These are phyloP conservation scores for Tulasnella sp. DNA, from an alignment of 768 basidiomycete species.

Conservation along the genomic window DNA sequence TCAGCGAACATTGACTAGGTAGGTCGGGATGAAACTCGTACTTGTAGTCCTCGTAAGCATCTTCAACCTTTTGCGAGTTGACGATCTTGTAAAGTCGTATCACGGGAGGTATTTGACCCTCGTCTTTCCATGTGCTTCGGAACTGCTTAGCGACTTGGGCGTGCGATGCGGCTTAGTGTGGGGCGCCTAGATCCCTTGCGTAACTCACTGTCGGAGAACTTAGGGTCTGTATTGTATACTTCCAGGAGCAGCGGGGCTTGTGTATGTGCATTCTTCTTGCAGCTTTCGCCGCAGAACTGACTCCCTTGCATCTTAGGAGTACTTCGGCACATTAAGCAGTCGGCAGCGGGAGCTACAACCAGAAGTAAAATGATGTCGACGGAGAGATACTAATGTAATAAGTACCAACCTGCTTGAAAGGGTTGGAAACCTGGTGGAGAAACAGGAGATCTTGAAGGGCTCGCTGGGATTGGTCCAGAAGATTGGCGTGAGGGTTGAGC, in stretches of 20 bases:
- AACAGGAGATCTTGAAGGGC: background rate
- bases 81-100: background rate
- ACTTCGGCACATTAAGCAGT: background rate
- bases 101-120: background rate
- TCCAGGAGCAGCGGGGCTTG: background rate
- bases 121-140: background rate
- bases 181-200: background rate
- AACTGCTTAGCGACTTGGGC: background rate
- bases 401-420: background rate
- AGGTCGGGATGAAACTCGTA: background rate
- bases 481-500: background rate
- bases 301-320: background rate
- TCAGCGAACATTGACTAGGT: background rate
- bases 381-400: background rate
- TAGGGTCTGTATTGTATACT: background rate
- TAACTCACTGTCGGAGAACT: constrained; percentile 1
- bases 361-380: background rate
- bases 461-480: background rate
- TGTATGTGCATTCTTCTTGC: background rate
- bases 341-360: background rate
- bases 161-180: background rate
- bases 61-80: background rate
- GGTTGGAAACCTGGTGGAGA: background rate
- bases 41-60: background rate
- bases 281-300: background rate